phyloP scores from a whole-genome alignment of 129 eudicot genomes.

The Chrysanthemum seticuspe region DNA sequence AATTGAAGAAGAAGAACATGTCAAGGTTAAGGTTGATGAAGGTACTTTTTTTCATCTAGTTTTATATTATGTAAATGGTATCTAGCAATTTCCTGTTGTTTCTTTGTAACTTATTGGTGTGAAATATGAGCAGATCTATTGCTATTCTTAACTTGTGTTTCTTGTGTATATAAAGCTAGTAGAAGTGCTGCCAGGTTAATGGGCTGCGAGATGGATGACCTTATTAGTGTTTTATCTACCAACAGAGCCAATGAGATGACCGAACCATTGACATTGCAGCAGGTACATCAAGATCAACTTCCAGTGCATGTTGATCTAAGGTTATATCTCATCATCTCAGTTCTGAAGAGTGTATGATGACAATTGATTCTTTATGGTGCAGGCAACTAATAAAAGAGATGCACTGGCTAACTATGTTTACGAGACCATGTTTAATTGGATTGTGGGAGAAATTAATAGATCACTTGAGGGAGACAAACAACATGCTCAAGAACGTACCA shows the following conservation, averaged over 20 bases:
- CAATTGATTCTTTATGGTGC: conserved; percentile 7
- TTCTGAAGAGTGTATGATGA: not conserved
- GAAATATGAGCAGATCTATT: not conserved
- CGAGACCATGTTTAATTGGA: conserved; percentile 87
- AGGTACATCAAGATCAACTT: conserved; percentile 42
- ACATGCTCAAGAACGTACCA: conserved; percentile 52
- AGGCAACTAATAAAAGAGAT: conserved; percentile 93
- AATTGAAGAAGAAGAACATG: conserved; percentile 57
- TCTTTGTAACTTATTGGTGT: not conserved
- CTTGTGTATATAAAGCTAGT: conserved; percentile 56
- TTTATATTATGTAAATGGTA: not conserved
- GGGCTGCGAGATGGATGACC: conserved; percentile 66
- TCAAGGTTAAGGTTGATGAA: conserved; percentile 68
- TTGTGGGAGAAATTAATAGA: conserved; percentile 69
- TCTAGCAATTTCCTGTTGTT: not conserved
- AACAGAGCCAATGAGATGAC: conserved; percentile 44
- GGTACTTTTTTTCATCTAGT: conserved; percentile 38
- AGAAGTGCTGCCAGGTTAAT: conserved; percentile 64
- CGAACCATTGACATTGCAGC: conserved; percentile 63
- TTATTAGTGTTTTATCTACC: conserved; percentile 58
- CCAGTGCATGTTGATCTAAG: not conserved
- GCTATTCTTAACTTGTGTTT: not conserved
- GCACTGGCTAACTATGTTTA: conserved; percentile 79
- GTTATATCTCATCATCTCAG: not conserved
- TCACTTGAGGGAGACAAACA: conserved; percentile 60